Evolutionary conservation across 2,329 filamentous ascomycete species (phyloP).

Genomic region (Simplicillium aogashimaense): DNA sequence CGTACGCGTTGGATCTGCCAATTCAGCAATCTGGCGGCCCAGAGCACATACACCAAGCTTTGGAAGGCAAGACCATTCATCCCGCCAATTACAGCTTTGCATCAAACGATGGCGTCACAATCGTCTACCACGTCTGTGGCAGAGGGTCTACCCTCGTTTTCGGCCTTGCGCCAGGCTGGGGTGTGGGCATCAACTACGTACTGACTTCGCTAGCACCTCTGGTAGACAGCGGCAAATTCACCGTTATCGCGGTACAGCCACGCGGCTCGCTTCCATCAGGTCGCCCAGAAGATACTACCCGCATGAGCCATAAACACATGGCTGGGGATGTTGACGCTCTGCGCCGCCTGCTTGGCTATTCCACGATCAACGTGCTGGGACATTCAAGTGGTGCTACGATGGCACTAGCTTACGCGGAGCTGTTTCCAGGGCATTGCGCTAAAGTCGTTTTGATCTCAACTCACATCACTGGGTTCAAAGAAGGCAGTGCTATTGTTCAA

Average conservation of each 20-base stretch:
- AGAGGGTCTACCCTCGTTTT: slow-evolving; percentile 1
- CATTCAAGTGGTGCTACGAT: slow-evolving; percentile 4
- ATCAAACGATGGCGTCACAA: neutral
- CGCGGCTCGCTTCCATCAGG: slow-evolving; percentile 2
- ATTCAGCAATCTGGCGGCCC: slow-evolving; percentile 1
- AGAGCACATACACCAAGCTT: slow-evolving; percentile 2
- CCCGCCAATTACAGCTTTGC: slow-evolving; percentile 4
- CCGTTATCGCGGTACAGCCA: slow-evolving; percentile 1
- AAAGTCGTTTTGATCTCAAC: slow-evolving; percentile 1
- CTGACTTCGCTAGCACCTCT: neutral
- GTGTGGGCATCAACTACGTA: slow-evolving; percentile 4
- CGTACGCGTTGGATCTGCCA: slow-evolving; percentile 3
- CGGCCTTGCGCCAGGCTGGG: slow-evolving; percentile 2
- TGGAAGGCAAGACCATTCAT: neutral
- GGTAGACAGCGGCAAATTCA: neutral
- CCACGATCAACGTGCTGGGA: neutral
- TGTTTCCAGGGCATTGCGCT: neutral
- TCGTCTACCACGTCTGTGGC: slow-evolving; percentile 4
- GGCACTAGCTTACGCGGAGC: slow-evolving; percentile 1
- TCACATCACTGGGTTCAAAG: neutral
- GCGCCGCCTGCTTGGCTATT: neutral
- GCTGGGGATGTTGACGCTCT: slow-evolving; percentile 2
- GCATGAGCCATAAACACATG: slow-evolving; percentile 3
- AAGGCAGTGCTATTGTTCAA: neutral
- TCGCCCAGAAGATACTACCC: neutral